phyloP scores from a whole-genome alignment of 2,329 filamentous ascomycete species.

The Colletotrichum sp. region DNA sequence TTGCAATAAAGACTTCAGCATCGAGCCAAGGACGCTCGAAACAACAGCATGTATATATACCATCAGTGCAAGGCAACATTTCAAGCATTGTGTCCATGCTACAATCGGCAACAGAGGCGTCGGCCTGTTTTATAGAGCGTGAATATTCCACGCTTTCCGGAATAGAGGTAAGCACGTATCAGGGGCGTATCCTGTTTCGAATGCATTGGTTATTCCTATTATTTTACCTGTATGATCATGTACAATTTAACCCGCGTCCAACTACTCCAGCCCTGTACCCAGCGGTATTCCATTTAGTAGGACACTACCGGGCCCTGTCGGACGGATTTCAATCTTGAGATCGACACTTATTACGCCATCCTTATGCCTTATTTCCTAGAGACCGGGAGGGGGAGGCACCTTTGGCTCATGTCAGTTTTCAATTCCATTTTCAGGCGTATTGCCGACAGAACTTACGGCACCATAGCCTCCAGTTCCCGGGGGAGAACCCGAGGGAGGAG shows the following conservation, averaged over 20 bases:
- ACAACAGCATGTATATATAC: not conserved
- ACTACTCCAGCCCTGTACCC: not conserved
- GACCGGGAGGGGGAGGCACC: constrained; percentile 63
- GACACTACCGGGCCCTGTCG: not conserved
- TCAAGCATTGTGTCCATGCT: not conserved
- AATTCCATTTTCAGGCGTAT: not conserved
- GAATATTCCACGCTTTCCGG: not conserved
- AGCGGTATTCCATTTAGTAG: not conserved
- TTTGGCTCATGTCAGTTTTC: constrained; percentile 27
- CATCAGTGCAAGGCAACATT: not conserved
- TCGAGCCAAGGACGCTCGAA: not conserved
- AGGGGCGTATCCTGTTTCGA: not conserved
- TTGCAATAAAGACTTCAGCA: not conserved
- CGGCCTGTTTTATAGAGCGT: not conserved
- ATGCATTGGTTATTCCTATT: not conserved
- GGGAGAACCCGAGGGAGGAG: constrained; percentile 49
- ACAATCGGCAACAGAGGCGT: not conserved
- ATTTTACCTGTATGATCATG: constrained; percentile 7
- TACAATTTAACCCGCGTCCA: not conserved
- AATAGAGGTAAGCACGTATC: not conserved
- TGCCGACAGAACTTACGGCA: constrained; percentile 56
- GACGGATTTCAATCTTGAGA: not conserved
- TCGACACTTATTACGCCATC: not conserved
- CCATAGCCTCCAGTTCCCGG: constrained; percentile 64
- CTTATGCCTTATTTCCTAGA: constrained; percentile 34